These are phyloP conservation scores for Xylaria telfairii DNA, from an alignment of 495 filamentous ascomycete species.

Conservation along the genomic window DNA sequence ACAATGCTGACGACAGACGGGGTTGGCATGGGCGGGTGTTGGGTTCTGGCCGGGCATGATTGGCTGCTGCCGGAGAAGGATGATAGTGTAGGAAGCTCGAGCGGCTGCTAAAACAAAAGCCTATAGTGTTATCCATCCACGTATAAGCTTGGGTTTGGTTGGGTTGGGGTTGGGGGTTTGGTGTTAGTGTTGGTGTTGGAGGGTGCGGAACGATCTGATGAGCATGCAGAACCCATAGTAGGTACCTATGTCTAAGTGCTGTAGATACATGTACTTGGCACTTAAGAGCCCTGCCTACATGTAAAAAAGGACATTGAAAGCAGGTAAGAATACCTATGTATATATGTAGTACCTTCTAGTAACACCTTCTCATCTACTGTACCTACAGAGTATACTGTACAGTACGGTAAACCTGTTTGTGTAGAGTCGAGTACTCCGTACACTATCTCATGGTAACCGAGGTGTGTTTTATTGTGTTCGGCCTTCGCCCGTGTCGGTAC, in stretches of 20 bases:
- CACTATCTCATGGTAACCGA: too few relatives aligned
- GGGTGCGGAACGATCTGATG: neutral
- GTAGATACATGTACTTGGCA: too few relatives aligned
- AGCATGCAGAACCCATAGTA: neutral
- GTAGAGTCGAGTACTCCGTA: too few relatives aligned
- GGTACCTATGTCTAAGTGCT: neutral
- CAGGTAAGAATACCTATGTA: neutral
- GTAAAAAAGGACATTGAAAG: too few relatives aligned
- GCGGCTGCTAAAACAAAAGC: slow-evolving; percentile 14
- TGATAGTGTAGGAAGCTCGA: neutral
- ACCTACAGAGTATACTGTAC: too few relatives aligned
- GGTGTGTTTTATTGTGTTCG: neutral
- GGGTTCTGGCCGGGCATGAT: slow-evolving; percentile 1
- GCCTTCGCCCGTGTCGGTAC: neutral
- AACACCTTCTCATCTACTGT: too few relatives aligned
- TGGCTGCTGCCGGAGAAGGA: slow-evolving; percentile 15
- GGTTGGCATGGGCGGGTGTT: slow-evolving; percentile 1
- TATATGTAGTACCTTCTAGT: too few relatives aligned
- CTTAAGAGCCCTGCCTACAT: too few relatives aligned
- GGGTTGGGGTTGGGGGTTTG: neutral
- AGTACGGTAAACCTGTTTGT: neutral
- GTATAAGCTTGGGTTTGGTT: neutral
- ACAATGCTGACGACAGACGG: slow-evolving; percentile 12
- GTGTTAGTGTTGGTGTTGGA: too few relatives aligned
- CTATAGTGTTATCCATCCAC: neutral